Percentiles rank a stretch among this genome's conserved stretches.
Evolutionary conservation across 352 stramenopile genomes (phyloP).

Genomic region (Globisporangium iwayamae): DNA sequence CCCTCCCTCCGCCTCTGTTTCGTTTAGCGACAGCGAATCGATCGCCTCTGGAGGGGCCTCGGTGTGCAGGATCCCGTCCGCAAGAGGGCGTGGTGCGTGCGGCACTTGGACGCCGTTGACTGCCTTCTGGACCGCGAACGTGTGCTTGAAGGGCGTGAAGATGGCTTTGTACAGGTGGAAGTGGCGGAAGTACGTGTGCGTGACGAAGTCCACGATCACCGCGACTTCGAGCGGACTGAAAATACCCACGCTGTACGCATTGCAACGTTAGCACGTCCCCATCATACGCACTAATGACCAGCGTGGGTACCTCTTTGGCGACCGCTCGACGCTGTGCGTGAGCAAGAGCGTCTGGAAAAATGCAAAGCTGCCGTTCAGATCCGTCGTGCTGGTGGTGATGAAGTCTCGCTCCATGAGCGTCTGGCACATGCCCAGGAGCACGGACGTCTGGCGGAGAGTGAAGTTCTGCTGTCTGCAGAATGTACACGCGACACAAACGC

Average conservation of each 20-base stretch:
- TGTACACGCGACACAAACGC: constrained; percentile 19
- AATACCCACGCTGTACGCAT: constrained; percentile 41
- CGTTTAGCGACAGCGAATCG: not conserved
- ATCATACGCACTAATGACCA: not conserved
- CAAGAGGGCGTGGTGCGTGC: constrained; percentile 27
- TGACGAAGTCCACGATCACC: constrained; percentile 67
- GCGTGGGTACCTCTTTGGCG: constrained; percentile 50
- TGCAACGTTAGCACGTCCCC: not conserved
- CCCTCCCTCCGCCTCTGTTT: constrained; percentile 10
- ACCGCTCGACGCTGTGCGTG: constrained; percentile 62
- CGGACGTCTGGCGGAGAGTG: constrained; percentile 48
- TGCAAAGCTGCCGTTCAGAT: constrained; percentile 48
- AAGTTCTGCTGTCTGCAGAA: constrained; percentile 72
- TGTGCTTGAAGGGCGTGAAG: constrained; percentile 63
- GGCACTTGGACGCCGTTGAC: constrained; percentile 47
- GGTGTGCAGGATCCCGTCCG: constrained; percentile 37
- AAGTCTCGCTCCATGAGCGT: constrained; percentile 65
- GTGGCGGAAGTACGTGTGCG: constrained; percentile 78
- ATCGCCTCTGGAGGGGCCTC: not conserved
- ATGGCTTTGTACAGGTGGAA: constrained; percentile 80
- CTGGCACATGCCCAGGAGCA: constrained; percentile 65
- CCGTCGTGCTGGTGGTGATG: constrained; percentile 31
- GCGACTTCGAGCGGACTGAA: constrained; percentile 50
- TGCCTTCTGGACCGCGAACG: constrained; percentile 43
- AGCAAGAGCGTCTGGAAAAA: constrained; percentile 63